Evolutionary conservation across 148 eudicot genomes (phyloP).

Genomic region (Beta vulgaris): DNA sequence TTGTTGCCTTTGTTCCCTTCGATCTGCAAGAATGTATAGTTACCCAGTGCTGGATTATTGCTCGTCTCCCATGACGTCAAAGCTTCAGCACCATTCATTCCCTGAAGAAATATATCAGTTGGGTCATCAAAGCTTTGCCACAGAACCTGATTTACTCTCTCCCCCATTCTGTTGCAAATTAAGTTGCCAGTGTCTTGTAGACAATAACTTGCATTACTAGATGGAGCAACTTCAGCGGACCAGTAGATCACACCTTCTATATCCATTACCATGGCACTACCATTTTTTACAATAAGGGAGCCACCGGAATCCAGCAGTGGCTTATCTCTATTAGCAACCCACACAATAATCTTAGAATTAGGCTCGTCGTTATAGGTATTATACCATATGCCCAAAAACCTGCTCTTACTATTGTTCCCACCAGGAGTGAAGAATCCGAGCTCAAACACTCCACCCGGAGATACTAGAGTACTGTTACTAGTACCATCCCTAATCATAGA

Average conservation of each 20-base stretch:
- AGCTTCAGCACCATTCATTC: conserved; percentile 23
- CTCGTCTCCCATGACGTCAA: conserved; percentile 29
- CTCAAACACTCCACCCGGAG: neutral
- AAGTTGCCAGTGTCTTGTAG: conserved; percentile 32
- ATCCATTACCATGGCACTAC: conserved; percentile 18
- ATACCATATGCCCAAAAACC: conserved; percentile 9
- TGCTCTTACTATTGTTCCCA: neutral
- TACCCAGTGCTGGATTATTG: conserved; percentile 28
- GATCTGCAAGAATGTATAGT: conserved; percentile 18
- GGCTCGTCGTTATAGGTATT: no score
- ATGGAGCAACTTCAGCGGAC: no score
- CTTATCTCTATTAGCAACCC: conserved; percentile 45
- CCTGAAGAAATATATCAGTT: conserved; percentile 38
- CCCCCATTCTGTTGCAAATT: neutral
- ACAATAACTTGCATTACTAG: no score
- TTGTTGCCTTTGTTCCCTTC: no score
- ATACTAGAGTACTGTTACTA: neutral
- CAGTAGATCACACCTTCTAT: neutral
- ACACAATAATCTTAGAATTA: conserved; percentile 28
- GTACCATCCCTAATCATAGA: neutral
- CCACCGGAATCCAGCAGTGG: conserved; percentile 20
- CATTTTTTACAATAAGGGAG: conserved; percentile 22
- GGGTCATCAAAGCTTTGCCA: conserved; percentile 41
- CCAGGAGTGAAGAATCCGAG: neutral
- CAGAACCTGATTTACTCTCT: neutral